A percentile compares a stretch with the other conserved stretches of the same genome.
These are phyloP conservation scores for Zygoascus biomembranicola DNA, from an alignment of 805 yeast species.

Conservation along the genomic window DNA sequence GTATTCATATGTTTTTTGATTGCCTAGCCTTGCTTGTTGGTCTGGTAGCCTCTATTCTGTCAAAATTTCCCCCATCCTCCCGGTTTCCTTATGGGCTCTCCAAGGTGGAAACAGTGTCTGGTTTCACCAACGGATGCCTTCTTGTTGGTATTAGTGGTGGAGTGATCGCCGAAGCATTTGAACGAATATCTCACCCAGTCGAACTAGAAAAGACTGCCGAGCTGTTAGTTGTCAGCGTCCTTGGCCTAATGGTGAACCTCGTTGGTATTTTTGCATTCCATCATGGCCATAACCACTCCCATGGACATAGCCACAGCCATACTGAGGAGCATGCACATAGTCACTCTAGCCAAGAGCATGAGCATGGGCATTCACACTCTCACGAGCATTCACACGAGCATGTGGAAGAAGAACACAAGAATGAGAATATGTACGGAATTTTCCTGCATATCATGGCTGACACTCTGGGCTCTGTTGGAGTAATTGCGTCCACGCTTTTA, in stretches of 20 bases:
- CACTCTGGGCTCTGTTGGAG: slow-evolving; percentile 94
- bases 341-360: slow-evolving; percentile 38
- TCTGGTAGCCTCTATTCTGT: slow-evolving; percentile 66
- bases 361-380: slow-evolving; percentile 18
- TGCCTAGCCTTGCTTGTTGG: slow-evolving; percentile 89
- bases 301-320: slow-evolving; percentile 27
- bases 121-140: slow-evolving; percentile 88
- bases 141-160: slow-evolving; percentile 84
- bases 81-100: slow-evolving; percentile 79
- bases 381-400: slow-evolving; percentile 26
- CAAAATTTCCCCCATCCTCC: slow-evolving; percentile 53
- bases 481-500: slow-evolving; percentile 78
- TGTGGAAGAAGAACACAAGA: slow-evolving; percentile 30
- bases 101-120: slow-evolving; percentile 85
- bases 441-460: slow-evolving; percentile 92
- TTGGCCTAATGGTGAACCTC: slow-evolving; percentile 81
- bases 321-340: slow-evolving; percentile 24
- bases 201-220: slow-evolving; percentile 73
- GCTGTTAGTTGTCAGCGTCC: slow-evolving; percentile 68
- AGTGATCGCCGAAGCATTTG: slow-evolving; percentile 77
- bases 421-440: slow-evolving; percentile 85
- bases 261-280: slow-evolving; percentile 93
- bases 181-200: slow-evolving; percentile 72
- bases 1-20: slow-evolving; percentile 93
- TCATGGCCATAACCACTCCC: slow-evolving; percentile 58